Base-by-base conservation (phyloP, 2,329 filamentous ascomycete genomes). In the Verticillium longisporum region DNA sequence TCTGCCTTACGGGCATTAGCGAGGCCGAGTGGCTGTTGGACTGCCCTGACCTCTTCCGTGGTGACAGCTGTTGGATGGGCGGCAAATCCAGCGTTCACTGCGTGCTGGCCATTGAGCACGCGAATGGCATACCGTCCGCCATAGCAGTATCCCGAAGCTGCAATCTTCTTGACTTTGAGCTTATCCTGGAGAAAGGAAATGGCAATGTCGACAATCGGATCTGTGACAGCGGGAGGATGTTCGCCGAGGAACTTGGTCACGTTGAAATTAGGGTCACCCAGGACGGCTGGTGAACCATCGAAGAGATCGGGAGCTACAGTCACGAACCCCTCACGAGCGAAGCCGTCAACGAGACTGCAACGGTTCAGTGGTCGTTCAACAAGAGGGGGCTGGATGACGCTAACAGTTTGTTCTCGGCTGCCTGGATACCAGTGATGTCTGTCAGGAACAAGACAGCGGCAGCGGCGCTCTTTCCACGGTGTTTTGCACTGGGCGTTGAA, bases 231-330 rank as follows among this genome's bases (percentile, higher is more conserved):
- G 15, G 75, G 69, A 0, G 71, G 67, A 67, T 82, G 81, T 3
- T 68, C 64, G 6, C 67, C 68, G 3, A 79, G 68, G 73, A 80
- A 82, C 1, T 65, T 72, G 1, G 70, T 73, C 7, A 76, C 66
- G 67, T 78, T 75, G 71, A 76, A 79, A n/a, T 33, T 7, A 63
- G 73, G 66, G 59, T 71, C 73, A 36, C 9, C 13, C 33, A 68
- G 72, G 1, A 76, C 75, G 59, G 87, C 77, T 13, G 83, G 75
- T 60, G 83, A 79, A 64, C 84, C 85, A 64, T 80, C 72, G 78
- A 90, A 89, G 58, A 90, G 75, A 71, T 91, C 88, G 2, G 88
- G 88, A 61, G 88, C 80, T 57, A 88, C 75, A 63, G 83, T 80
- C 58, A 88, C 78, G 75, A 88, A 90, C 65, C 87, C 88, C 66